Evolutionary conservation across 768 basidiomycete genomes (phyloP).

Genomic region (Suillus paluster): DNA sequence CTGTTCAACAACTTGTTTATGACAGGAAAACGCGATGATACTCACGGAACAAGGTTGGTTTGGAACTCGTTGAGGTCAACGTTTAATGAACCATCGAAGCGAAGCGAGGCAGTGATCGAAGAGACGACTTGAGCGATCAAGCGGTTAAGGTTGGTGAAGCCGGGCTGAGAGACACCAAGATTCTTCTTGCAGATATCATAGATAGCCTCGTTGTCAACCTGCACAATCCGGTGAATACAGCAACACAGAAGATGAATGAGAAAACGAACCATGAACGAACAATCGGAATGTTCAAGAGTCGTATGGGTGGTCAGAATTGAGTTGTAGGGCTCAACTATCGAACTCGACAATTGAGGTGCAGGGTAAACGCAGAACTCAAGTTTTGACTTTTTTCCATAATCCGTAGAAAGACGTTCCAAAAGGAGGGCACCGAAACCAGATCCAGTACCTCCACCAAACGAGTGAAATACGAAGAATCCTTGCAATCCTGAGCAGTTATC

Average conservation of each 20-base stretch:
- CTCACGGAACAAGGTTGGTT: slow-evolving; percentile 96
- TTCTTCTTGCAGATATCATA: slow-evolving; percentile 99
- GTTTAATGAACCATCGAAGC: slow-evolving; percentile 97
- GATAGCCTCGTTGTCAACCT: slow-evolving; percentile 99
- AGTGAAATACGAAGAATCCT: slow-evolving; percentile 99
- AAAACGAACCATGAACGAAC: slow-evolving; percentile 91
- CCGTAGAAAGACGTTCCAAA: slow-evolving; percentile 94
- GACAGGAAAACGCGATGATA: slow-evolving; percentile 19
- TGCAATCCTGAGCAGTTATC: slow-evolving; percentile 98
- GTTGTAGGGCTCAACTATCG: slow-evolving; percentile 99
- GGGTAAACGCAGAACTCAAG: slow-evolving; percentile 99
- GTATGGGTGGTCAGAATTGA: slow-evolving; percentile 97
- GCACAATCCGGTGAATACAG: slow-evolving; percentile 17
- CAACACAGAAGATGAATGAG: background rate
- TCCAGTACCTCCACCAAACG: slow-evolving; percentile 99
- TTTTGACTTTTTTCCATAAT: slow-evolving; percentile 99
- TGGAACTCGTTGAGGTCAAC: slow-evolving; percentile 99
- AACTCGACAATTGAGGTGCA: slow-evolving; percentile 91
- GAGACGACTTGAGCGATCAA: slow-evolving; percentile 99
- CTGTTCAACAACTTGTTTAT: slow-evolving; percentile 9
- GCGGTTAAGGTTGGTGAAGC: slow-evolving; percentile 93
- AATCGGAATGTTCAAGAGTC: slow-evolving; percentile 99
- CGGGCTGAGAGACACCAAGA: slow-evolving; percentile 81
- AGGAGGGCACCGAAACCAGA: slow-evolving; percentile 98
- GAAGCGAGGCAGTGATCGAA: slow-evolving; percentile 94